A percentile compares a stretch with the other conserved stretches of the same genome.
These are phyloP conservation scores for Uronychia binucleata DNA, from an alignment of 73 alveolate species.

Conservation along the genomic window DNA sequence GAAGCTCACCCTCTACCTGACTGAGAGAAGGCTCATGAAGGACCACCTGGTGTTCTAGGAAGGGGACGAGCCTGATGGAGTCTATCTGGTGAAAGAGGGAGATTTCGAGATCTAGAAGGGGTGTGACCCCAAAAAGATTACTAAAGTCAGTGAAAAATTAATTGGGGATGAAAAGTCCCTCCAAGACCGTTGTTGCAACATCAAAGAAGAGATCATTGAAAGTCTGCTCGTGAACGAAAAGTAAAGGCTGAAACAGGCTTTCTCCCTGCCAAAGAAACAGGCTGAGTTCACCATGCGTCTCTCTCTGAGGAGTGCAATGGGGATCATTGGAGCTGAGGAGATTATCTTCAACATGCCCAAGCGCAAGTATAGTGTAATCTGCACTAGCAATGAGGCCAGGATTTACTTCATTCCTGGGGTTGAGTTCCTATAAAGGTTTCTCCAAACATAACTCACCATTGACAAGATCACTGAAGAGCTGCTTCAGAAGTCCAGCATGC, in stretches of 20 bases:
- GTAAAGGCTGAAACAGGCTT: background rate
- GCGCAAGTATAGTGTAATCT: background rate
- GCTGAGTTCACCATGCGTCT: background rate
- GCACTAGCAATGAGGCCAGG: background rate
- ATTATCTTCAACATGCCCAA: background rate
- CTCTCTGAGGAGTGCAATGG: background rate
- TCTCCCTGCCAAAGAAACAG: no score
- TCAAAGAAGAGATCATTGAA: background rate
- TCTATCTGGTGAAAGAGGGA: conserved; percentile 24
- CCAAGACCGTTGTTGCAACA: background rate
- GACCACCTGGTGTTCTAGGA: conserved; percentile 23
- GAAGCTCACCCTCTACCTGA: conserved; percentile 17
- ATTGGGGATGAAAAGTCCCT: background rate
- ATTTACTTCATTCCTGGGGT: background rate
- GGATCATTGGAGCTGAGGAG: background rate
- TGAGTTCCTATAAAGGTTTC: background rate
- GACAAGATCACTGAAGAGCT: background rate
- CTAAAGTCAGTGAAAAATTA: background rate
- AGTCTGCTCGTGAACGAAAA: background rate
- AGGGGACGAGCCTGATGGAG: conserved; percentile 4
- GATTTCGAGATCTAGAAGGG: conserved; percentile 7
- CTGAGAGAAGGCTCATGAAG: conserved; percentile 3
- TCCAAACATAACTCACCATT: background rate
- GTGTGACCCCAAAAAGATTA: background rate
- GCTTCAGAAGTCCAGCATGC: background rate